Percentiles rank a stretch among this genome's conserved stretches.
Evolutionary conservation across 2,329 filamentous ascomycete genomes (phyloP).

Genomic region (Aspergillus piperis): DNA sequence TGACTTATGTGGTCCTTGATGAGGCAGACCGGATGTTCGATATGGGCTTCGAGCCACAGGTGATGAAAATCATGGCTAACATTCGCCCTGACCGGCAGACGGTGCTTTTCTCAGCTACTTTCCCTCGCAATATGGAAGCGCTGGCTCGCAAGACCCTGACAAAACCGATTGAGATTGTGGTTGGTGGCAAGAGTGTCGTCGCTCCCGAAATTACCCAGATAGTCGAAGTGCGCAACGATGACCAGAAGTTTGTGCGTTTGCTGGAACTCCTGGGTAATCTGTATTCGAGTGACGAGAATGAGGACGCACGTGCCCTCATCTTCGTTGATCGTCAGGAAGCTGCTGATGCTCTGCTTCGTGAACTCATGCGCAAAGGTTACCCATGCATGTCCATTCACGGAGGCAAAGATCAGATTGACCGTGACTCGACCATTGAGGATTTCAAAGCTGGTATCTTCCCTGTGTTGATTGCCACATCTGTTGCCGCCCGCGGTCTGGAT

Average conservation of each 20-base stretch:
- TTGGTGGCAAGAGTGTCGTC: conserved; percentile 77
- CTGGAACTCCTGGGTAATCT: conserved; percentile 85
- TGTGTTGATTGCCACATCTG: conserved; percentile 89
- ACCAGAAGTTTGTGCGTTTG: conserved; percentile 78
- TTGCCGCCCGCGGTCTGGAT: conserved; percentile 91
- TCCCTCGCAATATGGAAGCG: conserved; percentile 89
- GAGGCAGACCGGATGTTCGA: conserved; percentile 99
- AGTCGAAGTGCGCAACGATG: conserved; percentile 82
- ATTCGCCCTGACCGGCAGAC: conserved; percentile 91
- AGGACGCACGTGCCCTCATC: conserved; percentile 85
- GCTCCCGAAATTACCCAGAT: conserved; percentile 80
- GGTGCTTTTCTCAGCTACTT: conserved; percentile 93
- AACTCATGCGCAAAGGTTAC: conserved; percentile 80
- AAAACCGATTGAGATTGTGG: conserved; percentile 85
- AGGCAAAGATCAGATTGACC: conserved; percentile 89
- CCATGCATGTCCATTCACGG: conserved; percentile 93
- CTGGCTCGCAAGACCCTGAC: conserved; percentile 84
- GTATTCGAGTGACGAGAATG: conserved; percentile 71
- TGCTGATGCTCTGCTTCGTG: conserved; percentile 75
- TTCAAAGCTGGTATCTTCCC: conserved; percentile 91
- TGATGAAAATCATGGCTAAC: conserved; percentile 93
- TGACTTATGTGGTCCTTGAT: conserved; percentile 93
- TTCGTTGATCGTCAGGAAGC: conserved; percentile 93
- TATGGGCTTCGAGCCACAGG: conserved; percentile 98
- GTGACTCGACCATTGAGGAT: conserved; percentile 87